phyloP scores from a whole-genome alignment of 108 stramenopile species.

The Skeletonema costatum region DNA sequence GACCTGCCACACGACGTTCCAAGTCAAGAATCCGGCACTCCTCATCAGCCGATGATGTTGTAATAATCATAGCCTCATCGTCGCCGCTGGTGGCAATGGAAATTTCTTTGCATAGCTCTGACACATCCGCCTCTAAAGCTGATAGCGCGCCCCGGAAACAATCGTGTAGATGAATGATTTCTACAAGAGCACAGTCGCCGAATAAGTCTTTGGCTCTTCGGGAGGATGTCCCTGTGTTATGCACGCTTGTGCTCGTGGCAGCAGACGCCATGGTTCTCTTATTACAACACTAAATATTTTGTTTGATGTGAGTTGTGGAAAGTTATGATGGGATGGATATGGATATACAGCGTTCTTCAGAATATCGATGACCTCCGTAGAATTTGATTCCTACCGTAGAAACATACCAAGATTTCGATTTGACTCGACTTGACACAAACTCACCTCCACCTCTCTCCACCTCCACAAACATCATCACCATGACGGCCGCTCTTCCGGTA shows the following conservation, averaged over 20 bases:
- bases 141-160: constrained; percentile 82
- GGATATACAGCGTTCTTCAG: no score
- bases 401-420: no score
- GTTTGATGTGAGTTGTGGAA: no score
- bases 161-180: constrained; percentile 90
- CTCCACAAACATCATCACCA: no score
- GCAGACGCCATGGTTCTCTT: background rate
- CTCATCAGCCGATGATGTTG: background rate
- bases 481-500: no score
- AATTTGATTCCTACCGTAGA: no score
- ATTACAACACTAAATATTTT: no score
- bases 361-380: no score
- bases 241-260: background rate
- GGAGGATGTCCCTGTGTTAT: constrained; percentile 17
- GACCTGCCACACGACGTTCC: constrained; percentile 71
- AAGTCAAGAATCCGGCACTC: constrained; percentile 45
- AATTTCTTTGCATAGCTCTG: constrained; percentile 51
- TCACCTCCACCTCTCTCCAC: no score
- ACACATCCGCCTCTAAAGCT: constrained; percentile 71
- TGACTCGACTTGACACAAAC: no score
- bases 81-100: constrained; percentile 8
- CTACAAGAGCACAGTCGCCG: constrained; percentile 85
- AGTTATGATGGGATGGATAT: no score
- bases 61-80: background rate
- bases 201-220: constrained; percentile 58